These are phyloP conservation scores for Tetrahymena elliotti DNA, from an alignment of 73 alveolate genomes.

Conservation along the genomic window DNA sequence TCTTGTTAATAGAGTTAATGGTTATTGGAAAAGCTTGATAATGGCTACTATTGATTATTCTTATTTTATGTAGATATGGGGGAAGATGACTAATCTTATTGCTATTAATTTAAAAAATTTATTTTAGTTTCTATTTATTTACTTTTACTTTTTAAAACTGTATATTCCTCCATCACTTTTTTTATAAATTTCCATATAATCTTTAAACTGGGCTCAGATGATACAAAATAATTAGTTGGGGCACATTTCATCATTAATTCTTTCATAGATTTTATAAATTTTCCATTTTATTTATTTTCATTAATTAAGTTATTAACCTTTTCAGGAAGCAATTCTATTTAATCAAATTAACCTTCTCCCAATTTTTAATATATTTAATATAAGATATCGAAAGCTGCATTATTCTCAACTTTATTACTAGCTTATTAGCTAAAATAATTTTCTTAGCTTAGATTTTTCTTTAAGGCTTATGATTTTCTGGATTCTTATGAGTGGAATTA, in stretches of 20 bases:
- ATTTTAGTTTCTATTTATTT: background rate
- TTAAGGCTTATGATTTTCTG: background rate
- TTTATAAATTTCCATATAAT: background rate
- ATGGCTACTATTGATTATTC: background rate
- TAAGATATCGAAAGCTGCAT: background rate
- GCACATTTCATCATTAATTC: background rate
- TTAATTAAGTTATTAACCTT: background rate
- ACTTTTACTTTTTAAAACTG: background rate
- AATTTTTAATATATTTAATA: background rate
- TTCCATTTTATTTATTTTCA: background rate
- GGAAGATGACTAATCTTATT: background rate
- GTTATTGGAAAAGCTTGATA: background rate
- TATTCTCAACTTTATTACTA: background rate
- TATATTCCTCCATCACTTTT: background rate
- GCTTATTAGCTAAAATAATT: background rate
- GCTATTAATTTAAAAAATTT: background rate
- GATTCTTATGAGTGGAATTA: background rate
- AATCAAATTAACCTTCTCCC: background rate
- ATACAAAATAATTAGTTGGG: background rate
- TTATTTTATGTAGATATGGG: background rate
- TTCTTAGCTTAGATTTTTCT: background rate
- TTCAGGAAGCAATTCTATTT: background rate
- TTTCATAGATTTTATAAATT: background rate
- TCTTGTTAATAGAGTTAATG: no score
- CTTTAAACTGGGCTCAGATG: background rate